These are phyloP conservation scores for Bipolaris cookei DNA, from an alignment of 2,329 filamentous ascomycete genomes.

Conservation along the genomic window DNA sequence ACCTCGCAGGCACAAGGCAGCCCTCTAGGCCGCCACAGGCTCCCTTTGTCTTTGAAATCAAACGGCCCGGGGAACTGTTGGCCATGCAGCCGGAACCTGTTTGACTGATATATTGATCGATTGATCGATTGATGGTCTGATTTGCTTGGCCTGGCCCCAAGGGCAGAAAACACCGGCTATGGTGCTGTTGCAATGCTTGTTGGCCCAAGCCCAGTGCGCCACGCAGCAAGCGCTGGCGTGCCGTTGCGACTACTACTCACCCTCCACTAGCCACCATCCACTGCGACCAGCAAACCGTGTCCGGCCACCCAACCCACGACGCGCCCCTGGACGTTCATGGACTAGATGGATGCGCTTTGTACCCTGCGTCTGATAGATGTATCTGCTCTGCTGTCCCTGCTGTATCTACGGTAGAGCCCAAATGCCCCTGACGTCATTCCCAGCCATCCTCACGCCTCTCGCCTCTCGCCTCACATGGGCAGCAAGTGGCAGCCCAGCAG, in stretches of 20 bases:
- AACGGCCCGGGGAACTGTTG: not conserved
- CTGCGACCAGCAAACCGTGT: not conserved
- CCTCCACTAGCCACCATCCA: slow-evolving; percentile 11
- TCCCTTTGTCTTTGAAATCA: slow-evolving; percentile 25
- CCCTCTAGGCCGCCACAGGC: slow-evolving; percentile 33
- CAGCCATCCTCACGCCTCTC: not conserved
- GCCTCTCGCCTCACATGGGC: slow-evolving; percentile 62
- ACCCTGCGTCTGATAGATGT: not conserved
- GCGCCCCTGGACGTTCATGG: no score
- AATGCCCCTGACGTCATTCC: not conserved
- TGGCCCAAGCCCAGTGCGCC: slow-evolving; percentile 44
- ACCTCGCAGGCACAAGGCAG: slow-evolving; percentile 23
- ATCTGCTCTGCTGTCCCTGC: not conserved
- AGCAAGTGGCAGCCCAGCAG: slow-evolving; percentile 89
- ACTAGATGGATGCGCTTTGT: not conserved
- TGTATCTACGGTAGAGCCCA: not conserved
- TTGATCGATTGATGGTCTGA: not conserved
- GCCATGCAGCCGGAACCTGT: not conserved
- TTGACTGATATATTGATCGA: not conserved
- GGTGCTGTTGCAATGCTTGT: slow-evolving; percentile 46
- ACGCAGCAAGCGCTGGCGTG: slow-evolving; percentile 35
- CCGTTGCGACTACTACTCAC: slow-evolving; percentile 10
- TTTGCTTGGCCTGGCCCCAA: not conserved
- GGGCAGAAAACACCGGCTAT: slow-evolving; percentile 42
- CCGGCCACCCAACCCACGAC: not conserved